Conservation (phyloP, 2,329 filamentous ascomycete species). For the Pseudocercospora macadamiae region DNA sequence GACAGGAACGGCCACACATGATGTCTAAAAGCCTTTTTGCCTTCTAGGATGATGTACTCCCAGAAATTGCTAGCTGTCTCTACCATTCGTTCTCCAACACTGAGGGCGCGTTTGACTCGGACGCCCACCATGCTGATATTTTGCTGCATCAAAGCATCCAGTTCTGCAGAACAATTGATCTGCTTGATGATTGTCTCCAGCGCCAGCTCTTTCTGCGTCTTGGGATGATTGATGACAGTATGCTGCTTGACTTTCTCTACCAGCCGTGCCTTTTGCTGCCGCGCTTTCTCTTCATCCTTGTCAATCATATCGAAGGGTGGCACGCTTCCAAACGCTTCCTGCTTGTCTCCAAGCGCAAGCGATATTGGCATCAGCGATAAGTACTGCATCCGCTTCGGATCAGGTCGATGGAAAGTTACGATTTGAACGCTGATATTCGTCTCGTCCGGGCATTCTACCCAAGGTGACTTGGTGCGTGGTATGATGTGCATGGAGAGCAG, state of each 20-base stretch:
- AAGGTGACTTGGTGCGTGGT: conserved; percentile 61
- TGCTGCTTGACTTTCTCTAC: conserved; percentile 88
- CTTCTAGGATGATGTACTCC: conserved; percentile 69
- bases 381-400: conserved; percentile 91
- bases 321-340: conserved; percentile 41
- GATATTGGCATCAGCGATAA: conserved; percentile 89
- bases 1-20: conserved; percentile 80
- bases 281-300: conserved; percentile 69
- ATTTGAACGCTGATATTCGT: conserved; percentile 78
- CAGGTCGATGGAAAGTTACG: conserved; percentile 84
- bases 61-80: conserved; percentile 88
- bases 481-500: conserved; percentile 66
- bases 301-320: conserved; percentile 62
- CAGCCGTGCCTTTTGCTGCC: conserved; percentile 66
- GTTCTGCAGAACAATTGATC: conserved; percentile 93
- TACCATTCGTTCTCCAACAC: conserved; percentile 91
- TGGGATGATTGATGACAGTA: conserved; percentile 74
- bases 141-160: conserved; percentile 81
- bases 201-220: conserved; percentile 80
- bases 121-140: conserved; percentile 83
- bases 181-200: conserved; percentile 84
- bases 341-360: conserved; percentile 78
- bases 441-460: conserved; percentile 68
- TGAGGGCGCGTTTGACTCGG: conserved; percentile 79
- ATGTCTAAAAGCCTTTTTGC: conserved; percentile 71